These are phyloP conservation scores for Pestalotiopsis sp. DNA, from an alignment of 2,329 filamentous ascomycete genomes.

Conservation along the genomic window DNA sequence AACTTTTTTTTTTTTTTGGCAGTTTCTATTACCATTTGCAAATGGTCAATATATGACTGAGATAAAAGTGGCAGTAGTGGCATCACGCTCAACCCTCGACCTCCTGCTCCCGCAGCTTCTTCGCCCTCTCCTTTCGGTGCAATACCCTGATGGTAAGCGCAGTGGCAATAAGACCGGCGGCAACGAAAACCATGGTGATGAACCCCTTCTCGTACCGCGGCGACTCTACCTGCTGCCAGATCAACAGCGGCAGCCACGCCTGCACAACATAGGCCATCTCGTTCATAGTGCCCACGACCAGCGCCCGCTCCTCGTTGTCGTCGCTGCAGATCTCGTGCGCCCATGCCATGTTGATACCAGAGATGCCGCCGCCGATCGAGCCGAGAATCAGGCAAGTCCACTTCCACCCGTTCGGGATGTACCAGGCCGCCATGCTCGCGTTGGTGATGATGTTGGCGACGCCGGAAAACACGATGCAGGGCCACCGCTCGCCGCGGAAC, in stretches of 20 bases:
- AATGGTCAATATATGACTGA: background rate
- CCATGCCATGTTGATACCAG: constrained; percentile 50
- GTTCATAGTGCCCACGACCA: constrained; percentile 70
- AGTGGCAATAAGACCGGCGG: constrained; percentile 50
- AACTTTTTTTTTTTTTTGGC: background rate
- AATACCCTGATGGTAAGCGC: constrained; percentile 49
- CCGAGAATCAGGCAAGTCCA: constrained; percentile 65
- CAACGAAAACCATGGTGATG: constrained; percentile 54
- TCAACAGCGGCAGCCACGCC: constrained; percentile 67
- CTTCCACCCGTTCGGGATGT: constrained; percentile 55
- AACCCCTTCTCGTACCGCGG: constrained; percentile 65
- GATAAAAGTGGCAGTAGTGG: background rate
- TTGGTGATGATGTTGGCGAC: constrained; percentile 43
- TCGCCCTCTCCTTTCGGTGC: constrained; percentile 43
- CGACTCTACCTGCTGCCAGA: constrained; percentile 67
- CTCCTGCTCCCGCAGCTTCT: constrained; percentile 8
- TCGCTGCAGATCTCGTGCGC: constrained; percentile 52
- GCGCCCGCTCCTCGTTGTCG: constrained; percentile 65
- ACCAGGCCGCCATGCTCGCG: constrained; percentile 43
- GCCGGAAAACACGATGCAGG: constrained; percentile 61
- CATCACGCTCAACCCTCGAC: background rate
- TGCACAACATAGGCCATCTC: constrained; percentile 71
- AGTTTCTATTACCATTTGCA: background rate
- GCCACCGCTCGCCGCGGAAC: constrained; percentile 63
- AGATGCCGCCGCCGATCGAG: constrained; percentile 52